Percentiles rank a stretch among this genome's conserved stretches.
Conservation (phyloP, 1,284 basidiomycete genomes). For the Schizophyllum amplum region DNA sequence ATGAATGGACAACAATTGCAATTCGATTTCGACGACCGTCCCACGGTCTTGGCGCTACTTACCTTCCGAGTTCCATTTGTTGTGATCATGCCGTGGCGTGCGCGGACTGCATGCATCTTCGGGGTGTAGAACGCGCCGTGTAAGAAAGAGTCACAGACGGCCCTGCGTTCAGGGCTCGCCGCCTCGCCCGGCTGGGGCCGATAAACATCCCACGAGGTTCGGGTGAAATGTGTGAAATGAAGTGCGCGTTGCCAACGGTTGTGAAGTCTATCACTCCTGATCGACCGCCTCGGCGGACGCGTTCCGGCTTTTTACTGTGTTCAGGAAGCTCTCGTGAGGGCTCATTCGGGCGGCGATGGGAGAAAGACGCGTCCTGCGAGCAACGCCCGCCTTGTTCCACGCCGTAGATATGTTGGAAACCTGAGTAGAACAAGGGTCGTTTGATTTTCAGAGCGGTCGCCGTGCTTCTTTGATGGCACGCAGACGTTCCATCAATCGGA, state of each 20-base stretch:
- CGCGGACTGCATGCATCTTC: not conserved
- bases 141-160: not conserved
- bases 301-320: not conserved
- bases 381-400: not conserved
- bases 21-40: no score
- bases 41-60: not conserved
- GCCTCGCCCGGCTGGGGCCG: not conserved
- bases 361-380: not conserved
- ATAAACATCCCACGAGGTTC: not conserved
- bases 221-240: not conserved
- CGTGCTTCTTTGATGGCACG: not conserved
- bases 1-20: no score
- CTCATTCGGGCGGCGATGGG: not conserved
- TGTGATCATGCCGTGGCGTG: not conserved
- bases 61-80: not conserved
- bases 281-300: not conserved
- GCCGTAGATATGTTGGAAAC: not conserved
- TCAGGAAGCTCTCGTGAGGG: not conserved
- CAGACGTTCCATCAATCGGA: not conserved
- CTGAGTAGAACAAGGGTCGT: not conserved
- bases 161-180: not conserved
- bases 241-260: not conserved
- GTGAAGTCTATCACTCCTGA: not conserved
- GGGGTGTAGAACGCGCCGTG: no score
- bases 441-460: not conserved